Evolutionary conservation across 768 basidiomycete genomes (phyloP).

Genomic region (Wakefieldia striispora): DNA sequence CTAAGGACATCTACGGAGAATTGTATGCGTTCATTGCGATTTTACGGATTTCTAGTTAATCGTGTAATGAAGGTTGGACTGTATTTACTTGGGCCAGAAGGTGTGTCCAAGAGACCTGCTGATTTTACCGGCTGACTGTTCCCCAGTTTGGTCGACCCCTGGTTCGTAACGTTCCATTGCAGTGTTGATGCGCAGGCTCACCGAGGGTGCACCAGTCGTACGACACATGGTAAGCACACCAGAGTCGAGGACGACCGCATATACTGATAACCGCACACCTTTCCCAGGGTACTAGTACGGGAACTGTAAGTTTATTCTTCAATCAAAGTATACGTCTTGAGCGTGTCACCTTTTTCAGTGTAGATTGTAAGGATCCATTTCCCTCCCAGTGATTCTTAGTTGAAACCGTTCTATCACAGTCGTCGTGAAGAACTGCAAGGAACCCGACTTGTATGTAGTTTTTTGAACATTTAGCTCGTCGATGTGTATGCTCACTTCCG

Average conservation of each 20-base stretch:
- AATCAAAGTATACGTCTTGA: neutral
- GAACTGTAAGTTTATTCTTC: slow-evolving; percentile 57
- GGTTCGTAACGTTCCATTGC: slow-evolving; percentile 39
- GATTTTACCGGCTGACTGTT: slow-evolving; percentile 2
- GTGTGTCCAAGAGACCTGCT: slow-evolving; percentile 33
- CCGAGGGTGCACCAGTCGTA: slow-evolving; percentile 39
- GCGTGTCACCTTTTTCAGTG: slow-evolving; percentile 37
- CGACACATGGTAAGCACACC: slow-evolving; percentile 50
- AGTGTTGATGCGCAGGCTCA: slow-evolving; percentile 1
- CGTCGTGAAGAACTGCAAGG: slow-evolving; percentile 68
- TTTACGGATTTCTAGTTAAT: neutral
- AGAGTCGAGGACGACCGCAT: neutral
- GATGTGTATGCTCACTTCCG: slow-evolving; percentile 2
- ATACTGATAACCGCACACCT: slow-evolving; percentile 1
- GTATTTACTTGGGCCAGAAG: slow-evolving; percentile 96
- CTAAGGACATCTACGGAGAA: slow-evolving; percentile 95
- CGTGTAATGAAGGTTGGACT: slow-evolving; percentile 68
- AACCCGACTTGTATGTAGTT: slow-evolving; percentile 72
- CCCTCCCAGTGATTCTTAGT: neutral
- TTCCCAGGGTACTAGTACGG: slow-evolving; percentile 63
- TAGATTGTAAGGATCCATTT: slow-evolving; percentile 56
- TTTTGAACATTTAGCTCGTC: neutral
- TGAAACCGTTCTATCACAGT: slow-evolving; percentile 37
- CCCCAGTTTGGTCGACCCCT: slow-evolving; percentile 71
- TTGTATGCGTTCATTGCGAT: slow-evolving; percentile 42